A percentile compares a stretch with the other conserved stretches of the same genome.
Evolutionary conservation across 2,329 filamentous ascomycete species (phyloP).

Genomic region (Pseudogymnoascus sp.): DNA sequence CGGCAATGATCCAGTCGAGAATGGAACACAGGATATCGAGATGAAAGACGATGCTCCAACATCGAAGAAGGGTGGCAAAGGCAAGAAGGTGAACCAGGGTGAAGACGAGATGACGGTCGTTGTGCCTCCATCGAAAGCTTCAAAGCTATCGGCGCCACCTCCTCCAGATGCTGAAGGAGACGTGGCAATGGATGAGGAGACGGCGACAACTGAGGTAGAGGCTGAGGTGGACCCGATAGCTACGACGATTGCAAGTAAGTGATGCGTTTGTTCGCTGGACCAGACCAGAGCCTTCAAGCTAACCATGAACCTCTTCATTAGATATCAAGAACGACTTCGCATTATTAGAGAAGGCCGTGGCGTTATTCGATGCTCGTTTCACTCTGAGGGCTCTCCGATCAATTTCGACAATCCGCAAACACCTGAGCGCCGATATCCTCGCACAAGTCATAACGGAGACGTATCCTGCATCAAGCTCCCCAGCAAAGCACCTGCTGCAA

Average conservation of each 20-base stretch:
- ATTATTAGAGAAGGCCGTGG: slow-evolving; percentile 83
- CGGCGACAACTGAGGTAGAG: slow-evolving; percentile 22
- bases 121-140: slow-evolving; percentile 63
- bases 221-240: slow-evolving; percentile 50
- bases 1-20: slow-evolving; percentile 62
- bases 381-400: slow-evolving; percentile 88
- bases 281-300: background rate
- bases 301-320: slow-evolving; percentile 34
- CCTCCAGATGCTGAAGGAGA: slow-evolving; percentile 60
- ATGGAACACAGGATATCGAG: slow-evolving; percentile 61
- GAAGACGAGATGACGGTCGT: slow-evolving; percentile 76
- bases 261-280: background rate
- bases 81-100: slow-evolving; percentile 60
- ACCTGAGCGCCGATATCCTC: slow-evolving; percentile 73
- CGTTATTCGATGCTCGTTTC: slow-evolving; percentile 90
- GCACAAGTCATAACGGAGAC: slow-evolving; percentile 74
- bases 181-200: slow-evolving; percentile 58
- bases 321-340: slow-evolving; percentile 94
- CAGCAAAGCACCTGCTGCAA: slow-evolving; percentile 61
- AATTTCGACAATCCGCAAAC: slow-evolving; percentile 92
- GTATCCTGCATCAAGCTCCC: slow-evolving; percentile 55
- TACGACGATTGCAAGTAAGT: slow-evolving; percentile 53
- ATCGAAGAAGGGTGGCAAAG: slow-evolving; percentile 53
- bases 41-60: slow-evolving; percentile 58
- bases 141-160: slow-evolving; percentile 48